Evolutionary conservation across 331 rosid genomes (phyloP).

Genomic region (Rhamnella rubrinervis): DNA sequence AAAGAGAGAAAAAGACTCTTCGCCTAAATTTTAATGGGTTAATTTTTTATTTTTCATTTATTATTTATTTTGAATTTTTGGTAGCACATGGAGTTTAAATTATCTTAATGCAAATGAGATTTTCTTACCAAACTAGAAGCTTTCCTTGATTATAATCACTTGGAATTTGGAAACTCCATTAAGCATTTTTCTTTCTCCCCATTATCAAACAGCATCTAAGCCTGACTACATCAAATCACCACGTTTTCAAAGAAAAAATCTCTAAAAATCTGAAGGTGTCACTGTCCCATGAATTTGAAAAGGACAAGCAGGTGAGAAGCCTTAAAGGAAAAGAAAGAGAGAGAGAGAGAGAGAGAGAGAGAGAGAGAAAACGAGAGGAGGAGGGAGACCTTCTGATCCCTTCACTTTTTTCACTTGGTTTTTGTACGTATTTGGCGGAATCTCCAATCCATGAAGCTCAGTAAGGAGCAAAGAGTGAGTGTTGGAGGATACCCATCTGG

Average conservation of each 20-base stretch:
- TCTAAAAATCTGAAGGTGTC: background rate
- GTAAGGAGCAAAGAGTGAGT: background rate
- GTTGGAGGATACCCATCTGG: conserved; percentile 1
- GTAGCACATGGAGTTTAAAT: too few species aligned
- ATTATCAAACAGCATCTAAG: background rate
- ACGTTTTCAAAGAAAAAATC: background rate
- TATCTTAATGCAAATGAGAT: too few species aligned
- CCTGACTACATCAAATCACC: conserved; percentile 2
- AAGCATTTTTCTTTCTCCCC: background rate
- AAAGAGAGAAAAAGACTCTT: too few species aligned
- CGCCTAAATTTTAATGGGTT: too few species aligned
- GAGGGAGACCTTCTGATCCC: background rate
- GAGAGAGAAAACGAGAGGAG: background rate
- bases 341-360: too few species aligned
- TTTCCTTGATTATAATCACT: too few species aligned
- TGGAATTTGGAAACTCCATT: too few species aligned
- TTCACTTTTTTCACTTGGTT: background rate
- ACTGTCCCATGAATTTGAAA: background rate
- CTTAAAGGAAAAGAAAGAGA: background rate
- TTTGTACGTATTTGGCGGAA: conserved; percentile 8
- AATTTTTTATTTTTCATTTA: too few species aligned
- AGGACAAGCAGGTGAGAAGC: conserved; percentile 8
- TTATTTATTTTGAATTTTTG: too few species aligned
- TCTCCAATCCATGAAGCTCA: background rate
- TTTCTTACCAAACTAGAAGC: too few species aligned